Conservation (phyloP, 305 asterid genomes). For the Plantago coronopus region DNA sequence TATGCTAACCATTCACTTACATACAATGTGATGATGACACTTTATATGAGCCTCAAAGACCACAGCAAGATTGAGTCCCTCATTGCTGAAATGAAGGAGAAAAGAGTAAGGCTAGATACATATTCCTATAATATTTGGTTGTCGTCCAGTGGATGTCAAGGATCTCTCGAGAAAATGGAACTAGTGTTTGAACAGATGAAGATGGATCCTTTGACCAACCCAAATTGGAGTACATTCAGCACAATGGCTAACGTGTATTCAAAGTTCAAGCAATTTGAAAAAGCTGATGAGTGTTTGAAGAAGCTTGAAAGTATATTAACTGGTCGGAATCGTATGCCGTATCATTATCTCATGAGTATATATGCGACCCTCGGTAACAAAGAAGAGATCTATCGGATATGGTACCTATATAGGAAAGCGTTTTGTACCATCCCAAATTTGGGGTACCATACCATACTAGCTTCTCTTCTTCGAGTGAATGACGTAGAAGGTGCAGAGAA, state of each 20-base stretch:
- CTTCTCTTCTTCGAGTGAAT: slow-evolving; percentile 55
- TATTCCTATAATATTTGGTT: slow-evolving; percentile 91
- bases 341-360: slow-evolving; percentile 69
- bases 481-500: slow-evolving; percentile 76
- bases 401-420: slow-evolving; percentile 61
- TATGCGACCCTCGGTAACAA: slow-evolving; percentile 64
- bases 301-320: slow-evolving; percentile 59
- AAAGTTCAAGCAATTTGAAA: slow-evolving; percentile 45
- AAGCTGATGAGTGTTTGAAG: slow-evolving; percentile 61
- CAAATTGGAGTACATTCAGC: slow-evolving; percentile 86
- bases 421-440: slow-evolving; percentile 53
- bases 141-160: slow-evolving; percentile 58
- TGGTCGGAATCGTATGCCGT: slow-evolving; percentile 75
- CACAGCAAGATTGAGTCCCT: slow-evolving; percentile 50
- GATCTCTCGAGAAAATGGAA: slow-evolving; percentile 68
- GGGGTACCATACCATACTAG: slow-evolving; percentile 66
- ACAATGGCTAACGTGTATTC: slow-evolving; percentile 75
- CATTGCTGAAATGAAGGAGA: slow-evolving; percentile 67
- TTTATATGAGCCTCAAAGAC: slow-evolving; percentile 66
- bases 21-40: slow-evolving; percentile 89
- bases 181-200: slow-evolving; percentile 57
- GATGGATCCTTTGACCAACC: slow-evolving; percentile 46
- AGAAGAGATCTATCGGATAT: slow-evolving; percentile 64
- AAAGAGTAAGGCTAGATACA: slow-evolving; percentile 47
- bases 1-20: slow-evolving; percentile 69